Conservation (phyloP, 2,329 filamentous ascomycete species). For the Meredithiella fracta region DNA sequence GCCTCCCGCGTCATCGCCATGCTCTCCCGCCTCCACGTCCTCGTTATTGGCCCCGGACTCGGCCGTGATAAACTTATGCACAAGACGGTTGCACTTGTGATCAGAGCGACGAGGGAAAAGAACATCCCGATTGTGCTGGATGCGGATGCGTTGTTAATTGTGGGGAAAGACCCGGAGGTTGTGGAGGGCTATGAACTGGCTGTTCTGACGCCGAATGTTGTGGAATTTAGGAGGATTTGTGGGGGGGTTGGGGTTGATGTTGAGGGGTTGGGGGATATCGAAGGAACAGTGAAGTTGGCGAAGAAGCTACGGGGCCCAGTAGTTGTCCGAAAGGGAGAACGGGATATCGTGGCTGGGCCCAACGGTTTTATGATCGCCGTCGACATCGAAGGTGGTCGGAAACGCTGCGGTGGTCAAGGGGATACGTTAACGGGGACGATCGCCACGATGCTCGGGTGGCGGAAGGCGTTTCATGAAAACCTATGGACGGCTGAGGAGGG, state of each 20-base stretch:
- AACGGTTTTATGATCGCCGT: slow-evolving; percentile 24
- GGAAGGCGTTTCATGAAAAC: slow-evolving; percentile 68
- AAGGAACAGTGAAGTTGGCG: slow-evolving; percentile 48
- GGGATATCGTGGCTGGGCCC: slow-evolving; percentile 47
- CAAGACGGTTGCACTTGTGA: slow-evolving; percentile 62
- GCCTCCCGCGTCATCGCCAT: slow-evolving; percentile 57
- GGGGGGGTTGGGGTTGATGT: slow-evolving; percentile 41
- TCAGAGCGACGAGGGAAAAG: slow-evolving; percentile 57
- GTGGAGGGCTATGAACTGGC: slow-evolving; percentile 55
- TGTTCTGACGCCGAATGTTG: slow-evolving; percentile 86
- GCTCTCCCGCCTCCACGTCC: slow-evolving; percentile 72
- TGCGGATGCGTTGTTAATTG: slow-evolving; percentile 70
- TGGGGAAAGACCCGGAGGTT: slow-evolving; percentile 51
- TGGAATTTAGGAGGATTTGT: slow-evolving; percentile 75
- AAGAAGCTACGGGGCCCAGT: slow-evolving; percentile 72
- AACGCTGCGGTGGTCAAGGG: slow-evolving; percentile 86
- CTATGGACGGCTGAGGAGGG: slow-evolving; percentile 52
- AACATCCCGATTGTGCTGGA: slow-evolving; percentile 74
- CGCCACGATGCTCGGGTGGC: slow-evolving; percentile 77
- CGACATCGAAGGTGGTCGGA: slow-evolving; percentile 67
- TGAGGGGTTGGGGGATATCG: slow-evolving; percentile 23
- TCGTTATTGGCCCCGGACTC: slow-evolving; percentile 84
- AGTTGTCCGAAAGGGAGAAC: slow-evolving; percentile 72
- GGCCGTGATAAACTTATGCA: slow-evolving; percentile 85
- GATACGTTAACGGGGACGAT: slow-evolving; percentile 85